Conservation (phyloP, 192 early-diverging fungal species). For the Mortierella hygrophila region DNA sequence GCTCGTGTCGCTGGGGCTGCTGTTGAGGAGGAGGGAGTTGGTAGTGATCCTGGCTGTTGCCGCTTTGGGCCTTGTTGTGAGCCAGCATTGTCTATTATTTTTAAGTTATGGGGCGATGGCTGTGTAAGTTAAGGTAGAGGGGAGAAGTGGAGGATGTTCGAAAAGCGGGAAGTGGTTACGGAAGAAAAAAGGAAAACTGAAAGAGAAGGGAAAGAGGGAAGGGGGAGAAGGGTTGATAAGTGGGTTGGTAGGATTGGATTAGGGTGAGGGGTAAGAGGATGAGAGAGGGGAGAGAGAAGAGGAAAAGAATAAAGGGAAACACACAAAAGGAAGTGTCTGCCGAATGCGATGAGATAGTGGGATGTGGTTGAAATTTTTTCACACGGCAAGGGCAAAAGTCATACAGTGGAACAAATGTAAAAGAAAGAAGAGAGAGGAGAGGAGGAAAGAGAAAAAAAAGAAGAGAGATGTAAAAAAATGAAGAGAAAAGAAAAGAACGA, state of each 20-base stretch:
- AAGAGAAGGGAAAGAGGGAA: not conserved
- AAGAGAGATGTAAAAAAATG: no score
- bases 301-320: not conserved
- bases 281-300: not conserved
- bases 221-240: not conserved
- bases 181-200: not conserved
- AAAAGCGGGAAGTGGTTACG: not conserved
- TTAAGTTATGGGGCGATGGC: not conserved
- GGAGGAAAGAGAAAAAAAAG: not conserved
- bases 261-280: not conserved
- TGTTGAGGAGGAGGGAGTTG: not conserved
- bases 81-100: conserved; percentile 26
- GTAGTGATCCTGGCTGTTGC: conserved; percentile 7
- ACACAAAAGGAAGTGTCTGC: not conserved
- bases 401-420: not conserved
- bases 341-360: not conserved
- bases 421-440: not conserved
- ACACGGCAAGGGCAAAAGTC: not conserved
- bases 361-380: not conserved
- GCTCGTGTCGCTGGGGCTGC: conserved; percentile 2
- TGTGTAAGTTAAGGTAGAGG: not conserved
- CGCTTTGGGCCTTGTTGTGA: conserved; percentile 26
- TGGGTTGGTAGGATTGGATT: not conserved
- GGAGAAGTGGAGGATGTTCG: no score
- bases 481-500: not conserved